A percentile compares a stretch with the other conserved stretches of the same genome.
Conservation (phyloP, 805 yeast species). For the Kluyveromyces lactis region DNA sequence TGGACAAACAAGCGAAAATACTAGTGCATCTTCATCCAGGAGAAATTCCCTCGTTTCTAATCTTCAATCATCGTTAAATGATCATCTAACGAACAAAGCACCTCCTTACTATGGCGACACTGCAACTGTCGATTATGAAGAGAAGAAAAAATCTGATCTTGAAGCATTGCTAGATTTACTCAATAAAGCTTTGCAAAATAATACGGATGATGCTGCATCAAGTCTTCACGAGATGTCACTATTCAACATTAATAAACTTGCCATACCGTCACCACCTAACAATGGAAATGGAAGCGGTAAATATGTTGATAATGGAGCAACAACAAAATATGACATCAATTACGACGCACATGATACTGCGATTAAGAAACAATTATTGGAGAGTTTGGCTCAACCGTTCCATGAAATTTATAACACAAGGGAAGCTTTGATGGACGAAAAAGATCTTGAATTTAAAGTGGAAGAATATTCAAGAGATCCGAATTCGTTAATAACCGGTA, state of each 20-base stretch:
- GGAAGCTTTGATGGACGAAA: constrained; percentile 12
- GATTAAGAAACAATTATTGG: constrained; percentile 21
- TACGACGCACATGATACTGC: constrained; percentile 9
- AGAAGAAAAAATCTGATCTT: constrained; percentile 23
- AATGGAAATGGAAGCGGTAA: constrained; percentile 2
- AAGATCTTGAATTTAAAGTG: constrained; percentile 23
- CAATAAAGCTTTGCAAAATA: constrained; percentile 27
- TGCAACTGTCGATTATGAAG: constrained; percentile 11
- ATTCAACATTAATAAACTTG: constrained; percentile 25
- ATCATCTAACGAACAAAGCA: background rate
- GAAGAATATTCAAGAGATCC: constrained; percentile 22
- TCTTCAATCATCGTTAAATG: background rate
- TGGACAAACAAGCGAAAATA: background rate
- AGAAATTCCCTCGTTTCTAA: constrained; percentile 2
- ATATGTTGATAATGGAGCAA: constrained; percentile 3
- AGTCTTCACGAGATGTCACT: constrained; percentile 28
- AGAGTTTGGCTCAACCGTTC: constrained; percentile 30
- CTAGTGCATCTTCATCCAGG: constrained; percentile 1
- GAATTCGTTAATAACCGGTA: constrained; percentile 4
- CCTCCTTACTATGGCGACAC: constrained; percentile 6
- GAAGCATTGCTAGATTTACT: constrained; percentile 22
- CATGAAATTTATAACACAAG: constrained; percentile 20
- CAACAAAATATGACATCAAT: constrained; percentile 6
- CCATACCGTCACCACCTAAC: constrained; percentile 13
- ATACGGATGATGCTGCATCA: constrained; percentile 22